Evolutionary conservation across 2,329 filamentous ascomycete species (phyloP).

Genomic region (Helminthosporium solani): DNA sequence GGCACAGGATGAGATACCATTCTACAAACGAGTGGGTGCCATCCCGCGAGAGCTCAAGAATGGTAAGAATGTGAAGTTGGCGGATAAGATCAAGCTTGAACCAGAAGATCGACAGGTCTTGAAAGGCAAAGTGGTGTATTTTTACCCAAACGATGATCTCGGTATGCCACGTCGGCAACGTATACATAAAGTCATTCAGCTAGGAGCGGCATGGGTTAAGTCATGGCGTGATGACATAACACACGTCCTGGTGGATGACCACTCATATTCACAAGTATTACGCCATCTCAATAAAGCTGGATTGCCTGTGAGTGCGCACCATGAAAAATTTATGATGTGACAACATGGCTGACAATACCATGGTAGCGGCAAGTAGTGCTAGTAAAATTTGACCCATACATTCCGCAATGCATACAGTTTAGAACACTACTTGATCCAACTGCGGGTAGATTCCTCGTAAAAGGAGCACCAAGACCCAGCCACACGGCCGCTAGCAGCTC

Average conservation of each 20-base stretch:
- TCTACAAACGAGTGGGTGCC: slow-evolving; percentile 29
- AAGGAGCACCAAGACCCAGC: slow-evolving; percentile 47
- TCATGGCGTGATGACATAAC: slow-evolving; percentile 61
- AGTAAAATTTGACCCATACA: slow-evolving; percentile 47
- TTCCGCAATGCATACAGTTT: slow-evolving; percentile 47
- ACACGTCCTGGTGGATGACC: slow-evolving; percentile 75
- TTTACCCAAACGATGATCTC: slow-evolving; percentile 78
- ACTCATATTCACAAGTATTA: slow-evolving; percentile 65
- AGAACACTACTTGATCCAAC: slow-evolving; percentile 51
- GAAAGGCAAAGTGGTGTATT: slow-evolving; percentile 50
- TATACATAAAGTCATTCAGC: slow-evolving; percentile 66
- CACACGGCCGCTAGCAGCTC: not conserved
- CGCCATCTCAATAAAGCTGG: slow-evolving; percentile 52
- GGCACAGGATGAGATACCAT: slow-evolving; percentile 17
- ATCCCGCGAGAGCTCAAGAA: slow-evolving; percentile 33
- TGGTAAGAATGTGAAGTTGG: slow-evolving; percentile 30
- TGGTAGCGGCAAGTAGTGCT: slow-evolving; percentile 50
- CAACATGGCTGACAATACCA: slow-evolving; percentile 5
- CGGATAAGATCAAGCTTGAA: slow-evolving; percentile 32
- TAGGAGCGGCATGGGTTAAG: slow-evolving; percentile 70
- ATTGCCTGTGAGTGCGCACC: slow-evolving; percentile 49
- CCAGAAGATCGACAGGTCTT: slow-evolving; percentile 38
- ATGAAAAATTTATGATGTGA: not conserved
- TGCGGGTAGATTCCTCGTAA: slow-evolving; percentile 61
- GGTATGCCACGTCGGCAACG: slow-evolving; percentile 65